These are phyloP conservation scores for Aspergillus pseudonomiae DNA, from an alignment of 2,329 filamentous ascomycete species.

Conservation along the genomic window DNA sequence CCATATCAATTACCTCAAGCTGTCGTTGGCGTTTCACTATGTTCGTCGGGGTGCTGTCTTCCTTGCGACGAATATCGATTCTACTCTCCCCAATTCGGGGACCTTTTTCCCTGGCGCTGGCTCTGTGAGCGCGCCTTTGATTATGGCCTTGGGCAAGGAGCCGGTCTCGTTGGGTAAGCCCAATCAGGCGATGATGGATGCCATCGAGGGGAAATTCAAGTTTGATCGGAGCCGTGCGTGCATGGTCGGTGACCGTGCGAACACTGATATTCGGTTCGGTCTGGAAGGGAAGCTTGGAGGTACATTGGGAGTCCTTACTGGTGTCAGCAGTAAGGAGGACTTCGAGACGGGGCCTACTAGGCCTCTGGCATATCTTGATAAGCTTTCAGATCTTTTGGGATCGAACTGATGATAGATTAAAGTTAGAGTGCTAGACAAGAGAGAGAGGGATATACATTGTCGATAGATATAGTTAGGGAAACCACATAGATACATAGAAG, in stretches of 20 bases:
- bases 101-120: conserved; percentile 91
- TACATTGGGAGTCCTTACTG: conserved; percentile 87
- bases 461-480: conserved; percentile 6
- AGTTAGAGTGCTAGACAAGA: background rate
- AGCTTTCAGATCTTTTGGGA: conserved; percentile 72
- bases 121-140: conserved; percentile 74
- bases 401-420: conserved; percentile 10
- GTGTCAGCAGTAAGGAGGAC: conserved; percentile 78
- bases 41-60: conserved; percentile 78
- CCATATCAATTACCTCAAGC: conserved; percentile 93
- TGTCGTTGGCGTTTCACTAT: conserved; percentile 83
- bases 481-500: background rate
- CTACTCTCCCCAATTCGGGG: conserved; percentile 79
- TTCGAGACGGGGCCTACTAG: conserved; percentile 76
- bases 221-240: conserved; percentile 83
- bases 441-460: background rate
- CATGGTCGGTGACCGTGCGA: conserved; percentile 92
- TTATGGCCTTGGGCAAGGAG: conserved; percentile 69
- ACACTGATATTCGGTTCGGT: conserved; percentile 96
- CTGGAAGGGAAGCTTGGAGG: conserved; percentile 88
- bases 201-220: conserved; percentile 92
- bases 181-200: conserved; percentile 99
- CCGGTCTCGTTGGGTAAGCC: conserved; percentile 88
- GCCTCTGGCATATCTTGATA: conserved; percentile 82
- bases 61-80: conserved; percentile 91